Percentiles rank a stretch among this genome's conserved stretches.
Evolutionary conservation across 1,139 yeast species (phyloP).

Genomic region (Pichia sp.): DNA sequence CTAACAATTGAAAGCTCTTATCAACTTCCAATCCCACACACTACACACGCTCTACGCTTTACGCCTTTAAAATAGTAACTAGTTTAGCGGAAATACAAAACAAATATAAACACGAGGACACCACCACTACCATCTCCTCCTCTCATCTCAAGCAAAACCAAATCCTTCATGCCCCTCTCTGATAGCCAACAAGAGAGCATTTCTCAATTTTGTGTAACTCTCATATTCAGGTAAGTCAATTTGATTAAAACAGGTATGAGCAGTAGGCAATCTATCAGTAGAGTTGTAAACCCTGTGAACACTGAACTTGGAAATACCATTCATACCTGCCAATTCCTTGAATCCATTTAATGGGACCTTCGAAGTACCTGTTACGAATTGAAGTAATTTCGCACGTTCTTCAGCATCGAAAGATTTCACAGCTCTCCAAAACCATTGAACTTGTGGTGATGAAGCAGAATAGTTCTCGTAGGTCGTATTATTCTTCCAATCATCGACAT

Average conservation of each 20-base stretch:
- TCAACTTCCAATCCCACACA: too few species aligned
- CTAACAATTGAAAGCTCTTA: too few species aligned
- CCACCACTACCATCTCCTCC: slow-evolving; percentile 9
- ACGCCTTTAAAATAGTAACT: too few species aligned
- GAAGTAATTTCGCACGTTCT: slow-evolving; percentile 88
- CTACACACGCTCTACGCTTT: too few species aligned
- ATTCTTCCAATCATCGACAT: slow-evolving; percentile 91
- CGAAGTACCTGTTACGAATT: slow-evolving; percentile 96
- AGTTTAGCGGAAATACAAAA: background rate
- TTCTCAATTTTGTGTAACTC: slow-evolving; percentile 76
- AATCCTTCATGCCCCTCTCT: slow-evolving; percentile 97
- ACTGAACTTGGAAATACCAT: slow-evolving; percentile 80
- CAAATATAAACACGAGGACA: background rate
- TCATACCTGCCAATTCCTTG: slow-evolving; percentile 81
- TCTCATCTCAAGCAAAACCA: slow-evolving; percentile 56
- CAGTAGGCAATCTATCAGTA: slow-evolving; percentile 82
- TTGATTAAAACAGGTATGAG: slow-evolving; percentile 96
- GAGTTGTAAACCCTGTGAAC: slow-evolving; percentile 88
- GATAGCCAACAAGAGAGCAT: slow-evolving; percentile 74
- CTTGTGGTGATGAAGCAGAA: slow-evolving; percentile 76
- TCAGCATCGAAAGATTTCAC: slow-evolving; percentile 91
- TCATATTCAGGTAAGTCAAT: slow-evolving; percentile 92
- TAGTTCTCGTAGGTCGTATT: slow-evolving; percentile 81
- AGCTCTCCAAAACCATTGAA: slow-evolving; percentile 98
- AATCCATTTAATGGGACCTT: slow-evolving; percentile 96